Base-by-base conservation (phyloP, 2,329 filamentous ascomycete species). In the Chrysosporium keratinophilum region DNA sequence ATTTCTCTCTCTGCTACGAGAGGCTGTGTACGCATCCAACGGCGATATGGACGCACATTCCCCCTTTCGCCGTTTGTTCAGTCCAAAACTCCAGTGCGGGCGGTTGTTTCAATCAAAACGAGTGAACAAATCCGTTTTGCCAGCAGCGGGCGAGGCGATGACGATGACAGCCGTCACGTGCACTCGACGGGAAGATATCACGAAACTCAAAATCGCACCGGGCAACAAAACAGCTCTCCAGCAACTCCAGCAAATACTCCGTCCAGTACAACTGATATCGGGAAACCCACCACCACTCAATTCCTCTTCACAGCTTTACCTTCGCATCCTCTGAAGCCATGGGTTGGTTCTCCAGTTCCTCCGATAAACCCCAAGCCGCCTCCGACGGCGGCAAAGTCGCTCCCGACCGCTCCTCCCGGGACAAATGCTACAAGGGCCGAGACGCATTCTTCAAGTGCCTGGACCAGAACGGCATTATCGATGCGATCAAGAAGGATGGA, bases 361-460 rank as follows among this genome's bases (percentile, higher is more conserved):
- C 69, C 46, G 59, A 63, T 14, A 59, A 75, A 62, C 64, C 75
- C 58, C 66, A 71, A 64, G 64, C 62, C 56, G 59, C 76, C 56
- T 66, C 74, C 54, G 79, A 82, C 63, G 79, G 79, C 60, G 81
- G 81, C 58, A 82, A 78, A 62, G 80, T 90, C 63, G 88, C 90
- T 4, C 93, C 93, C n/a, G 87, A 88, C 66, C 84, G 91, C 59
- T 81, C 78, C 59, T 87, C 90, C 69, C 84, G 93, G 65, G 77
- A 82, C 63, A 77, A 80, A 65, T 98, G 93, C 80, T 98, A 91
- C 86, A 85, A 88, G 64, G 83, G 86, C 45, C 83, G 93, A 61
- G 93, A 98, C 73, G 72, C 73, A 58, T 97, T 93, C 78, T 97
- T 95, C 71, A 74, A 76, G 60, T 98, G 93, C 66, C 79, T 98